These are phyloP conservation scores for Epichloe sibirici DNA, from an alignment of 2,329 filamentous ascomycete species.

Conservation along the genomic window DNA sequence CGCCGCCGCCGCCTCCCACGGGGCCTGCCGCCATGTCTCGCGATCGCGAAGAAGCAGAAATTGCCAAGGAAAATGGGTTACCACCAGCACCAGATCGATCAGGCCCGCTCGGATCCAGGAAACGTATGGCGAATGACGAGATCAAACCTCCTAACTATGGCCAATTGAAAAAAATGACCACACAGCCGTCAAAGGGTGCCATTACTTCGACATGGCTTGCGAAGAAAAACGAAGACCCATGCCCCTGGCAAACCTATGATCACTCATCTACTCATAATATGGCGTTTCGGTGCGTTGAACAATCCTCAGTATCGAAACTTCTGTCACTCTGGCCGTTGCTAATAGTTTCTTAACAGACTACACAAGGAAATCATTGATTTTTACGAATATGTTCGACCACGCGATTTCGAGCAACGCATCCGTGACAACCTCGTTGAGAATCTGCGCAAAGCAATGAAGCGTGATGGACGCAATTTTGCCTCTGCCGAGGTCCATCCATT, in stretches of 20 bases:
- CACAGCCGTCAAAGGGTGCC: conserved; percentile 35
- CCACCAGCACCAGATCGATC: conserved; percentile 17
- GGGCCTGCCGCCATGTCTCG: neutral
- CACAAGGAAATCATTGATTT: conserved; percentile 89
- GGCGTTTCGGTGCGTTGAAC: conserved; percentile 41
- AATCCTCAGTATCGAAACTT: neutral
- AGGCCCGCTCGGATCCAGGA: conserved; percentile 49
- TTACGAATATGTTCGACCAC: conserved; percentile 71
- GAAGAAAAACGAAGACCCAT: conserved; percentile 27
- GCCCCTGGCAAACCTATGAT: conserved; percentile 52
- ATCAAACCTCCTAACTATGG: conserved; percentile 47
- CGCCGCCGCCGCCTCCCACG: neutral
- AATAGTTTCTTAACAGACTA: conserved; percentile 37
- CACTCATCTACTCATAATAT: conserved; percentile 41
- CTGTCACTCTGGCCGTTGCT: neutral
- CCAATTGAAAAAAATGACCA: conserved; percentile 37
- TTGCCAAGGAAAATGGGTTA: conserved; percentile 11
- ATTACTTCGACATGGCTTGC: conserved; percentile 42
- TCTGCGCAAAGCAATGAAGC: conserved; percentile 47
- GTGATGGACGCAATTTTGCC: conserved; percentile 34
- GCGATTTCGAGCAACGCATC: conserved; percentile 62
- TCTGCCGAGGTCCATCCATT: conserved; percentile 61
- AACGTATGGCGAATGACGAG: conserved; percentile 61
- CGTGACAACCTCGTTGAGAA: conserved; percentile 61
- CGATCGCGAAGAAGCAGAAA: neutral